Evolutionary conservation across 2,329 filamentous ascomycete species (phyloP).

Genomic region (Apiospora sp.): DNA sequence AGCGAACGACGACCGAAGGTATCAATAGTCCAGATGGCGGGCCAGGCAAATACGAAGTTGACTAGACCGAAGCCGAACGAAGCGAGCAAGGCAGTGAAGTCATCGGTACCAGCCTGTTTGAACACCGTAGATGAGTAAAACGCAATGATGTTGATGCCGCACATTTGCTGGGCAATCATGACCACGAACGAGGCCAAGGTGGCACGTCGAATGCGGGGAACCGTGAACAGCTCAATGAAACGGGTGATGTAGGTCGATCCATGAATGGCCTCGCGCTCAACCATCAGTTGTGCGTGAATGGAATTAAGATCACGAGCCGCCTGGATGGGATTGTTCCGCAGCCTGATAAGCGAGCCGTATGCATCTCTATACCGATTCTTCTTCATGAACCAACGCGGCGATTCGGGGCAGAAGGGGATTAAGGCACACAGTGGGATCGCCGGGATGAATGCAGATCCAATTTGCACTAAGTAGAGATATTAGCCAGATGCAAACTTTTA

Average conservation of each 20-base stretch:
- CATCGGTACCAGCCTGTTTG: constrained; percentile 61
- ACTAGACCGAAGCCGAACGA: constrained; percentile 72
- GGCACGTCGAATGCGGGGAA: constrained; percentile 74
- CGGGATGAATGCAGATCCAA: constrained; percentile 38
- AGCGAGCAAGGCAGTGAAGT: constrained; percentile 64
- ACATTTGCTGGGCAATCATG: constrained; percentile 82
- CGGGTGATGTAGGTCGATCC: constrained; percentile 26
- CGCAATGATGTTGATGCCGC: constrained; percentile 45
- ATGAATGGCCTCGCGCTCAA: constrained; percentile 27
- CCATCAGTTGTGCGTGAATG: constrained; percentile 45
- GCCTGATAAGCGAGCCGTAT: constrained; percentile 51
- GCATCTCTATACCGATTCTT: constrained; percentile 55
- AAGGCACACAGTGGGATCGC: constrained; percentile 34
- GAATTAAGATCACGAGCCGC: constrained; percentile 62
- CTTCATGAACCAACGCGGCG: constrained; percentile 57
- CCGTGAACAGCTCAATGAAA: constrained; percentile 71
- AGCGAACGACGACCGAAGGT: constrained; percentile 70
- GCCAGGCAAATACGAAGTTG: constrained; percentile 72
- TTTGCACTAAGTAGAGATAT: constrained; percentile 30
- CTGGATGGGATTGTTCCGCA: constrained; percentile 60
- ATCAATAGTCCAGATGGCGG: constrained; percentile 71
- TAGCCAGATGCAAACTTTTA: not conserved
- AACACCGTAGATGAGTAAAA: constrained; percentile 75
- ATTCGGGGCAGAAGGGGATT: constrained; percentile 51
- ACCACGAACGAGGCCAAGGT: constrained; percentile 80